Evolutionary conservation across 805 yeast species (phyloP).

Genomic region (Metschnikowia cerradonensis): DNA sequence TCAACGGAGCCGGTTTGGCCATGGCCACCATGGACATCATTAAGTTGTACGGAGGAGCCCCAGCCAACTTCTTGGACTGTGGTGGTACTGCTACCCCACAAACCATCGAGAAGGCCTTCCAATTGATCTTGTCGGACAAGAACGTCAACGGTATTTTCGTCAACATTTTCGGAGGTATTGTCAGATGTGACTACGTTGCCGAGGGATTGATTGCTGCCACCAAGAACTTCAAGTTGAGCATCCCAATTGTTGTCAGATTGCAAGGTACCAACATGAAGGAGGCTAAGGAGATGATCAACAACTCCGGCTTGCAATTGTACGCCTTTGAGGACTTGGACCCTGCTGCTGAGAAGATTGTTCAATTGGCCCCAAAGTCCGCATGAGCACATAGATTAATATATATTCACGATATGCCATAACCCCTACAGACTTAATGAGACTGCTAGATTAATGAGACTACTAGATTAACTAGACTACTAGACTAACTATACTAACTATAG

Average conservation of each 20-base stretch:
- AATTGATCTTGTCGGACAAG: slow-evolving; percentile 83
- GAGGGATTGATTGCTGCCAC: slow-evolving; percentile 95
- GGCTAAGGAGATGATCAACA: slow-evolving; percentile 80
- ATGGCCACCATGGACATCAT: slow-evolving; percentile 99
- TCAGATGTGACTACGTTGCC: slow-evolving; percentile 98
- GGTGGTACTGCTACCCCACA: slow-evolving; percentile 99
- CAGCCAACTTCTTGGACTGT: slow-evolving; percentile 98
- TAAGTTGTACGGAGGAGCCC: slow-evolving; percentile 96
- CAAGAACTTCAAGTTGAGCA: slow-evolving; percentile 80
- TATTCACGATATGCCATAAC: not conserved
- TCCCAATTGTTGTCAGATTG: slow-evolving; percentile 96
- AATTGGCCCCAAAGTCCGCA: slow-evolving; percentile 45
- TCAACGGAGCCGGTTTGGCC: slow-evolving; percentile 99
- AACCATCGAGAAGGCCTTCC: slow-evolving; percentile 95
- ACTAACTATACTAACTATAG: too few species aligned
- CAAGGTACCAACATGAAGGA: slow-evolving; percentile 95
- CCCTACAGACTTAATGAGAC: too few species aligned
- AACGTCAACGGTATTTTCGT: slow-evolving; percentile 93
- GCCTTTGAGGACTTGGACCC: slow-evolving; percentile 91
- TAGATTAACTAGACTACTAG: too few species aligned
- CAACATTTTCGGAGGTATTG: slow-evolving; percentile 99
- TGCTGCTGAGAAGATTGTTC: slow-evolving; percentile 94
- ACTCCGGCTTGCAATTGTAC: slow-evolving; percentile 90
- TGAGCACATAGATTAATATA: slow-evolving; percentile 1
- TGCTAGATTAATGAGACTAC: too few species aligned